Evolutionary conservation across 2,329 filamentous ascomycete species (phyloP).

Genomic region (Sporothrix pallida): DNA sequence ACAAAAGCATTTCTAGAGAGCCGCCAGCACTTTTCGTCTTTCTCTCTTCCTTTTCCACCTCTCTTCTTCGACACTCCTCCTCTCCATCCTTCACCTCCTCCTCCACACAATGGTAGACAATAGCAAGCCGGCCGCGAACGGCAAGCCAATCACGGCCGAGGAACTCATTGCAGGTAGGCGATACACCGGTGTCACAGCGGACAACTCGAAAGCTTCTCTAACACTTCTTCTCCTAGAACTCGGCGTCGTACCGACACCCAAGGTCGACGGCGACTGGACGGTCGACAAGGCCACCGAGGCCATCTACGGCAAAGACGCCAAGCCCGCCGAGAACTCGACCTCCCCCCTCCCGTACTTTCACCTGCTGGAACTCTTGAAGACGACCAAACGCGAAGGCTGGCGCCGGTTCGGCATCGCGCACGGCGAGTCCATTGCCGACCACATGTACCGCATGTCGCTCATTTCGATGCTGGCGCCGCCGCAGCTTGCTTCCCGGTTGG

Average conservation of each 20-base stretch:
- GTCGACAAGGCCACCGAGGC: conserved; percentile 68
- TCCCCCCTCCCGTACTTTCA: conserved; percentile 94
- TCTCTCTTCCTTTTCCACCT: neutral
- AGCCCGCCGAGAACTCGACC: conserved; percentile 63
- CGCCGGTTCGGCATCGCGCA: conserved; percentile 77
- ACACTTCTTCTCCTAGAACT: conserved; percentile 42
- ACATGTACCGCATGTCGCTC: conserved; percentile 99
- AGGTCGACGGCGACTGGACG: conserved; percentile 58
- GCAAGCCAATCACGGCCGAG: conserved; percentile 6
- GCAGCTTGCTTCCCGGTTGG: conserved; percentile 70
- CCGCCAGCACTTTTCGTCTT: neutral
- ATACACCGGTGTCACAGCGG: no score
- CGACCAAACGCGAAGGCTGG: conserved; percentile 96
- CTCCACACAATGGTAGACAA: conserved; percentile 18
- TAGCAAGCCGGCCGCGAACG: conserved; percentile 27
- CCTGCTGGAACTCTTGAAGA: conserved; percentile 91
- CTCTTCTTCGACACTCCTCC: neutral
- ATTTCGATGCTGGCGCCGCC: conserved; percentile 91
- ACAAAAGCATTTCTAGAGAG: neutral
- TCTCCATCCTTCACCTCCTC: neutral
- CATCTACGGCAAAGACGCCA: conserved; percentile 57
- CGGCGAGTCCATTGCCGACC: conserved; percentile 92
- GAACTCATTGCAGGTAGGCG: conserved; percentile 29
- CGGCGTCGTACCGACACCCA: conserved; percentile 46
- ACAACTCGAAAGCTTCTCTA: neutral